phyloP scores from a whole-genome alignment of 2,329 filamentous ascomycete genomes.

The Endocalyx cinctus region DNA sequence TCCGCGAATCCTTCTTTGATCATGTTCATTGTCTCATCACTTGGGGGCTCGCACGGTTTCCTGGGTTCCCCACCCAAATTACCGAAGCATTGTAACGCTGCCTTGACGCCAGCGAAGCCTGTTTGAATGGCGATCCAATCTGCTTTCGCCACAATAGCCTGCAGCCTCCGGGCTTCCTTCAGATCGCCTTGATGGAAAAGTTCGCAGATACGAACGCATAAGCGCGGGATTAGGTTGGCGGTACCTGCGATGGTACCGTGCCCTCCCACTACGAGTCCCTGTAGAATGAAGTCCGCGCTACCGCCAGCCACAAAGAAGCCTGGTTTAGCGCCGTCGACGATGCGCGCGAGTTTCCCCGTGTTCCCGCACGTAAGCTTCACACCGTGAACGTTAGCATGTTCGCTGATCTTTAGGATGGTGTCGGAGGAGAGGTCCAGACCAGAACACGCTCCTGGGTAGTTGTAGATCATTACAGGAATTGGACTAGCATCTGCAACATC shows the following conservation, averaged over 20 bases:
- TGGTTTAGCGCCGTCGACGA: conserved; percentile 15
- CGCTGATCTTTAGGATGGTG: conserved; percentile 46
- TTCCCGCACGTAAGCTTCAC: conserved; percentile 62
- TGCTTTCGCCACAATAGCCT: conserved; percentile 38
- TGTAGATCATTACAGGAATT: conserved; percentile 59
- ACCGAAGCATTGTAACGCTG: conserved; percentile 36
- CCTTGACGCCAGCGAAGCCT: conserved; percentile 46
- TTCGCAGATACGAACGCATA: conserved; percentile 58
- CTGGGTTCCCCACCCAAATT: conserved; percentile 35
- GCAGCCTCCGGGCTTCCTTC: conserved; percentile 29
- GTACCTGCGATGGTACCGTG: conserved; percentile 70
- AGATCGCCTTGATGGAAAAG: conserved; percentile 54
- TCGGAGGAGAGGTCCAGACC: conserved; percentile 57
- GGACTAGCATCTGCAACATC: conserved; percentile 55
- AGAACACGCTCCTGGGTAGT: conserved; percentile 54
- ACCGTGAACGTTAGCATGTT: conserved; percentile 55
- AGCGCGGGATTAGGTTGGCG: conserved; percentile 64
- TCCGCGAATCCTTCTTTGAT: conserved; percentile 34
- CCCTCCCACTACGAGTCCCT: conserved; percentile 64
- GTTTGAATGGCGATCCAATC: conserved; percentile 44
- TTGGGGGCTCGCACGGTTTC: conserved; percentile 32
- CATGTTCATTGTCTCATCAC: conserved; percentile 26
- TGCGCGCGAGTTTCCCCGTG: conserved; percentile 51
- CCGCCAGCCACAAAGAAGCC: conserved; percentile 67
- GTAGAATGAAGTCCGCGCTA: conserved; percentile 69